phyloP scores from a whole-genome alignment of 73 alveolate species.

The Stentor coeruleus region DNA sequence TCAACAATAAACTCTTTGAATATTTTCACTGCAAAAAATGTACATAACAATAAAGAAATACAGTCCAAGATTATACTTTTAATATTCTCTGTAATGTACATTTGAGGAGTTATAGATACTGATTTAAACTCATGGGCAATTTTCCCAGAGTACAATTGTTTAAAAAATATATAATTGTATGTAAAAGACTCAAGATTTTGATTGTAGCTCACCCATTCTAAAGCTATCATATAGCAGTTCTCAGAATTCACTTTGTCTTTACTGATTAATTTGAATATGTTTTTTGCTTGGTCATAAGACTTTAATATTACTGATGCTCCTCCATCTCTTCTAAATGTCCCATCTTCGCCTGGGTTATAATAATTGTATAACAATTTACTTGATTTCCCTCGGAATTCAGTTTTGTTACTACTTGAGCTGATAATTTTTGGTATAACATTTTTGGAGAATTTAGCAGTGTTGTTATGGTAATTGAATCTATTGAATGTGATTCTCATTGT shows the following conservation, averaged over 20 bases:
- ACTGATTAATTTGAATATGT: constrained; percentile 26
- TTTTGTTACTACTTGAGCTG: not conserved
- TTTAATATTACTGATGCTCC: not conserved
- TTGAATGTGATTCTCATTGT: not conserved
- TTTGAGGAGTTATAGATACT: not conserved
- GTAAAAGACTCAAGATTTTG: not conserved
- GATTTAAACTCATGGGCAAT: not conserved
- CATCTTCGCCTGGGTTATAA: not conserved
- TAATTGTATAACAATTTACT: too few species aligned
- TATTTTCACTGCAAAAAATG: too few species aligned
- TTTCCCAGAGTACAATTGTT: not conserved
- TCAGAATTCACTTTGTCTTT: too few species aligned
- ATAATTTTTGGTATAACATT: not conserved
- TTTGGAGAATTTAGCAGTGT: not conserved
- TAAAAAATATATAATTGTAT: too few species aligned
- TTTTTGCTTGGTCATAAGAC: not conserved
- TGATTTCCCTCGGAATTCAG: not conserved
- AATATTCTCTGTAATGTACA: not conserved
- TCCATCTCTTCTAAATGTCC: not conserved
- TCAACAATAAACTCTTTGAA: not conserved
- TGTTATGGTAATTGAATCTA: not conserved
- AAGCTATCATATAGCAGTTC: too few species aligned
- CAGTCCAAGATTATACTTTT: too few species aligned
- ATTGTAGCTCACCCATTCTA: not conserved
- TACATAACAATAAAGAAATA: not conserved